Percentiles rank a stretch among this genome's conserved stretches.
These are phyloP conservation scores for Acacia crassicarpa DNA, from an alignment of 306 rosid species.

Conservation along the genomic window DNA sequence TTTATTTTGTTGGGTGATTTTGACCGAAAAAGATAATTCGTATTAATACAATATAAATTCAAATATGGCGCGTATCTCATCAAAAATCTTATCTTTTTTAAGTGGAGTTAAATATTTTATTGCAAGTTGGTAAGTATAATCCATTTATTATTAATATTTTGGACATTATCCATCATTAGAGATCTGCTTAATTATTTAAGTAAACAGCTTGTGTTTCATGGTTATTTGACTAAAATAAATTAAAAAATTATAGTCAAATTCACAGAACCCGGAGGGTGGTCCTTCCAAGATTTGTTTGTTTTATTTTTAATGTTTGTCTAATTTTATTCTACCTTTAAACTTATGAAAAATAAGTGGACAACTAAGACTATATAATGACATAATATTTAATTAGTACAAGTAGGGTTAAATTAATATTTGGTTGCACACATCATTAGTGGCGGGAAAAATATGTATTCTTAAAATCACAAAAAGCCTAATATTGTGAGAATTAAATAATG, in stretches of 20 bases:
- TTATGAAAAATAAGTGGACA: not conserved
- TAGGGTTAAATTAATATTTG: not conserved
- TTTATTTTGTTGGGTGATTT: not conserved
- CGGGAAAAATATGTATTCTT: constrained; percentile 18
- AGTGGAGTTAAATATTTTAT: constrained; percentile 32
- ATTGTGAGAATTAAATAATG: not conserved
- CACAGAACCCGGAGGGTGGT: constrained; percentile 4
- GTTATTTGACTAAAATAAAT: constrained; percentile 18
- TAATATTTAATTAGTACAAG: not conserved
- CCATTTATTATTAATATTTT: constrained; percentile 4
- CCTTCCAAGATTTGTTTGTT: constrained; percentile 2
- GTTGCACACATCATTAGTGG: not conserved
- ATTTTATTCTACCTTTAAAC: not conserved
- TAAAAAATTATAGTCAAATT: constrained; percentile 39
- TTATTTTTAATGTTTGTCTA: not conserved
- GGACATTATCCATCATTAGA: constrained; percentile 33
- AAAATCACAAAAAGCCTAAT: constrained; percentile 15
- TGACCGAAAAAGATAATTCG: not conserved
- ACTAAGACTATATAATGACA: not conserved
- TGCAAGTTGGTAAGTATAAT: constrained; percentile 10
- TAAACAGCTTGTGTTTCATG: not conserved
- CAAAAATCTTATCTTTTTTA: constrained; percentile 1
- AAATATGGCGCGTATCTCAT: not conserved
- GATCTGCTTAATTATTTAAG: not conserved
- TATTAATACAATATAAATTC: not conserved